phyloP scores from a whole-genome alignment of 495 filamentous ascomycete genomes.

The Thozetella sp. region DNA sequence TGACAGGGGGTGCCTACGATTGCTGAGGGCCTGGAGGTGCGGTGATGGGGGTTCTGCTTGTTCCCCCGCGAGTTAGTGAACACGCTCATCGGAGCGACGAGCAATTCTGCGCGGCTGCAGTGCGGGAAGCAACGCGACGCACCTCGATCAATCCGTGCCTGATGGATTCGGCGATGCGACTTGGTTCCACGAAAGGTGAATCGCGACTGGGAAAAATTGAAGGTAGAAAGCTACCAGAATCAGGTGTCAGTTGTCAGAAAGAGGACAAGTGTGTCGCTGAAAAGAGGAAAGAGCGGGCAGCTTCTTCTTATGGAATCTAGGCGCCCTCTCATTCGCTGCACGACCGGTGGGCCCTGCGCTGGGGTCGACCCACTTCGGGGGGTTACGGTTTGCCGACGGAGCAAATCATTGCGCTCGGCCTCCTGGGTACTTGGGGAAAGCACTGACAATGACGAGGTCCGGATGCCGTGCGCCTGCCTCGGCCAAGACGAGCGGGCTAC shows the following conservation, averaged over 20 bases:
- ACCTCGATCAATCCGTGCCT: no score
- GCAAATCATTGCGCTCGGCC: not conserved
- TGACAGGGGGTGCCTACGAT: not conserved
- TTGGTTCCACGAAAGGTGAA: not conserved
- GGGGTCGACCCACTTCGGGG: not conserved
- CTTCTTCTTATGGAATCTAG: conserved; percentile 36
- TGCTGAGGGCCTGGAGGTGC: not conserved
- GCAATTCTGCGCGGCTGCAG: no score
- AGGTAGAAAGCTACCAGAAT: not conserved
- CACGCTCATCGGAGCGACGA: no score
- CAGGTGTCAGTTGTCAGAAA: conserved; percentile 10
- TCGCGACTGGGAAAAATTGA: not conserved
- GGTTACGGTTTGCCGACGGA: not conserved
- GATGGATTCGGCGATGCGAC: no score
- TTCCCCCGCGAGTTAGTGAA: not conserved
- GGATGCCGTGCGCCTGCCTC: not conserved
- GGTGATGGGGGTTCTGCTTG: no score
- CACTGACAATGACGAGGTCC: not conserved
- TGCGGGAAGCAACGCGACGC: no score
- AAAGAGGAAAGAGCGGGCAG: conserved; percentile 17
- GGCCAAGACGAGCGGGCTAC: not conserved
- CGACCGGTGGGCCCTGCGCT: not conserved
- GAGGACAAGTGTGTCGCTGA: conserved; percentile 18
- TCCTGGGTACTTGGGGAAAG: conserved; percentile 1
- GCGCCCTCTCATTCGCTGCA: conserved; percentile 24